A percentile compares a stretch with the other conserved stretches of the same genome.
These are phyloP conservation scores for Syzygium jambos DNA, from an alignment of 345 rosid species.

Conservation along the genomic window DNA sequence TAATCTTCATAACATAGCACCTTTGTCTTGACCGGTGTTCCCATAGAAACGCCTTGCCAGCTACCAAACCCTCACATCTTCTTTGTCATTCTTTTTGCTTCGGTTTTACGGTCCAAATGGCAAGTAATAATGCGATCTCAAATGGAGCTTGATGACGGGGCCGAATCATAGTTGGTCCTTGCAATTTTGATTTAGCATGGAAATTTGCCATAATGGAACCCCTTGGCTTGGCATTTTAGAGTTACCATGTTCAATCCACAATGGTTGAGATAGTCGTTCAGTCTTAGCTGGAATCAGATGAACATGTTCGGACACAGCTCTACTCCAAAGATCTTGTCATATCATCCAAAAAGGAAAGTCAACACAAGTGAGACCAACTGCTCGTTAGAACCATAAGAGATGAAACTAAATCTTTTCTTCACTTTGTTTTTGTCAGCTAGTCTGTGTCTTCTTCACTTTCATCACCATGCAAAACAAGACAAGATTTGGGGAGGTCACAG, in stretches of 20 bases:
- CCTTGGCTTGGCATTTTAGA: too few relatives aligned
- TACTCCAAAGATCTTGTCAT: not conserved
- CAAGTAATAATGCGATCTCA: not conserved
- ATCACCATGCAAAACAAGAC: slow-evolving; percentile 80
- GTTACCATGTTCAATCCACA: too few relatives aligned
- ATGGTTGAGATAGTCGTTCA: not conserved
- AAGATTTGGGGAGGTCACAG: slow-evolving; percentile 19
- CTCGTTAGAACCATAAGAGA: not conserved
- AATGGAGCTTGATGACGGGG: not conserved
- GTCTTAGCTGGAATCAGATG: not conserved
- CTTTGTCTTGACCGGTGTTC: not conserved
- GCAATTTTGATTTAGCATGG: too few relatives aligned
- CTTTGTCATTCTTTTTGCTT: too few relatives aligned
- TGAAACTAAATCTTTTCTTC: not conserved
- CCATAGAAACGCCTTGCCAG: not conserved
- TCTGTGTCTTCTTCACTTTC: slow-evolving; percentile 66
- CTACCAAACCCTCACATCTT: not conserved
- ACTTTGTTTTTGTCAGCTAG: slow-evolving; percentile 7
- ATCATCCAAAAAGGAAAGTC: not conserved
- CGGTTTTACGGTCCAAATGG: too few relatives aligned
- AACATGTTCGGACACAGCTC: not conserved
- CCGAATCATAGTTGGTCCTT: too few relatives aligned
- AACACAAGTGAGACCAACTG: not conserved
- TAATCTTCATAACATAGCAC: not conserved
- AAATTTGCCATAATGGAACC: too few relatives aligned